These are phyloP conservation scores for Gymnopus androsaceus DNA, from an alignment of 1,284 basidiomycete genomes.

Conservation along the genomic window DNA sequence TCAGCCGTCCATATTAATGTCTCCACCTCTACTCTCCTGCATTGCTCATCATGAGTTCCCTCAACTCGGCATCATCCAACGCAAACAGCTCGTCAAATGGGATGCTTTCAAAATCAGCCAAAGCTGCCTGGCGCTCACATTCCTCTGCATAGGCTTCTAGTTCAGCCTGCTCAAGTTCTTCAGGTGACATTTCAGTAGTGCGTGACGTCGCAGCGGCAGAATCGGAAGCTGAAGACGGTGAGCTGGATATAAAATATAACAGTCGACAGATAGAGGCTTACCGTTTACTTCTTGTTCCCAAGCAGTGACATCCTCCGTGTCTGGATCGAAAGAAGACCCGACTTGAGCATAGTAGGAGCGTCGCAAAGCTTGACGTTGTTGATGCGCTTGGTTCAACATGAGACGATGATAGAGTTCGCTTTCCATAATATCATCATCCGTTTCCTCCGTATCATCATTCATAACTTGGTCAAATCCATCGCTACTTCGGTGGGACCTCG, in stretches of 20 bases:
- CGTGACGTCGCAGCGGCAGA: no score
- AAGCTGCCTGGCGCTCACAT: conserved; percentile 36
- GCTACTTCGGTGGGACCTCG: conserved; percentile 43
- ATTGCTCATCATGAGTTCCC: neutral
- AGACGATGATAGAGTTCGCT: conserved; percentile 15
- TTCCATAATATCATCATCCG: conserved; percentile 11
- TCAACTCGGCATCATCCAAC: conserved; percentile 28
- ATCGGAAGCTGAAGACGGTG: neutral
- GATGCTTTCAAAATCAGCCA: conserved; percentile 57
- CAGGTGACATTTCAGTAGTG: conserved; percentile 34
- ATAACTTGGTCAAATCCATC: conserved; percentile 51
- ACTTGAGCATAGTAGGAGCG: conserved; percentile 14
- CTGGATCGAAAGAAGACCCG: conserved; percentile 19
- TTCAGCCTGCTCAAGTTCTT: conserved; percentile 57
- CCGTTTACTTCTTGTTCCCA: conserved; percentile 15
- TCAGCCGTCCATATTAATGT: no score
- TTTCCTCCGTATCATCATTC: conserved; percentile 54
- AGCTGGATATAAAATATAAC: neutral
- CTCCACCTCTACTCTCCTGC: neutral
- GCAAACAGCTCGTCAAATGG: conserved; percentile 38
- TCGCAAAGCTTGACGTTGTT: conserved; percentile 10
- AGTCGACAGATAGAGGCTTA: neutral
- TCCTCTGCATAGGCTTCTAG: conserved; percentile 62
- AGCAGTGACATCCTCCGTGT: conserved; percentile 12
- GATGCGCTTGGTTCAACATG: conserved; percentile 9